A percentile compares a stretch with the other conserved stretches of the same genome.
These are phyloP conservation scores for Oehlia diaphana DNA, from an alignment of 192 early-diverging fungal genomes.

Conservation along the genomic window DNA sequence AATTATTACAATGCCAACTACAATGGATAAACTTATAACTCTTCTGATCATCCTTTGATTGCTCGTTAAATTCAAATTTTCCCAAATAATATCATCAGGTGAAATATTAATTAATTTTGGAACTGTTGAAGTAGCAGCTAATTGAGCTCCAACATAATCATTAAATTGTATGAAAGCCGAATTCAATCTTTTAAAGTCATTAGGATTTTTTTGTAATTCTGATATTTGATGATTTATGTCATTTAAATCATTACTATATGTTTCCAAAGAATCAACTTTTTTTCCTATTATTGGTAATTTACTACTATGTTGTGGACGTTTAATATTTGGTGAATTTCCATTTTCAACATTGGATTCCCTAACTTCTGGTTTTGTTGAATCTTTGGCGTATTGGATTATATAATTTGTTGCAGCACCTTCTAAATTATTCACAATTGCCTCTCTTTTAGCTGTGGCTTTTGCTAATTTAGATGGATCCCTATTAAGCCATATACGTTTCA, in stretches of 20 bases:
- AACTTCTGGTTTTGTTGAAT: constrained; percentile 15
- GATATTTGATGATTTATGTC: constrained; percentile 52
- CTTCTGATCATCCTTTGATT: constrained; percentile 55
- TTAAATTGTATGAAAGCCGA: constrained; percentile 86
- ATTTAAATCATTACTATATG: constrained; percentile 41
- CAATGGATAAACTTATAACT: constrained; percentile 49
- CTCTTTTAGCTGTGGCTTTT: constrained; percentile 50
- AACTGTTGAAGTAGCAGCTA: constrained; percentile 69
- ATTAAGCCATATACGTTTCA: constrained; percentile 62
- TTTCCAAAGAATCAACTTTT: constrained; percentile 65
- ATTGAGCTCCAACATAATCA: constrained; percentile 71
- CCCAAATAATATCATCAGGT: constrained; percentile 80
- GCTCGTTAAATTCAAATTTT: constrained; percentile 62
- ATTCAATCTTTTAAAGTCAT: constrained; percentile 41
- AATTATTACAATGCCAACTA: constrained; percentile 61
- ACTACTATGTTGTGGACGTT: constrained; percentile 52
- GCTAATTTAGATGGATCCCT: constrained; percentile 49
- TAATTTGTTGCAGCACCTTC: constrained; percentile 48
- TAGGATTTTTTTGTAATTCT: constrained; percentile 33
- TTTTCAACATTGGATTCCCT: constrained; percentile 20
- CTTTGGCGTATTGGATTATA: constrained; percentile 27
- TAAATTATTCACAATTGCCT: constrained; percentile 45
- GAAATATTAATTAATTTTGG: constrained; percentile 64
- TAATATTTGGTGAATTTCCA: constrained; percentile 35
- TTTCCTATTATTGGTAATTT: constrained; percentile 49